Conservation (phyloP, 2,329 filamentous ascomycete genomes). For the Verticillium nubilum region DNA sequence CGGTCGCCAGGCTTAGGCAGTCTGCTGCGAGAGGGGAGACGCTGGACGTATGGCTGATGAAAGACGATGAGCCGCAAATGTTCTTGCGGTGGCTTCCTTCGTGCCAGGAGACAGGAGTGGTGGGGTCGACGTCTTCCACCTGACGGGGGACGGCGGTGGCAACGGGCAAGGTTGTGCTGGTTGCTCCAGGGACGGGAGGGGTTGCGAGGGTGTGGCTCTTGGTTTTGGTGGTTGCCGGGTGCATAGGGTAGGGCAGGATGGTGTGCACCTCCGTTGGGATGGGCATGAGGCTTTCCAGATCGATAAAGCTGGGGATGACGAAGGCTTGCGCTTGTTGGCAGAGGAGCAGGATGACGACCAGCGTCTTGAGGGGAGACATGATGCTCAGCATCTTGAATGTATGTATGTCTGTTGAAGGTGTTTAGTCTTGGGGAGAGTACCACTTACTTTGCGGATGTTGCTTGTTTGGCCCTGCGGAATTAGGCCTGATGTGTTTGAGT, state of each 20-base stretch:
- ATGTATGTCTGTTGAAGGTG: not conserved
- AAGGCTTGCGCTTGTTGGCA: not conserved
- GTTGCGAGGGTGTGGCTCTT: too few relatives aligned
- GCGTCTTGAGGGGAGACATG: not conserved
- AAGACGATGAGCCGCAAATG: not conserved
- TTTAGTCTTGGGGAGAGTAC: not conserved
- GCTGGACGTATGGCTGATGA: not conserved
- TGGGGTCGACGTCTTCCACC: not conserved
- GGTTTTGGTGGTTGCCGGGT: not conserved
- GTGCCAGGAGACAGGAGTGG: not conserved
- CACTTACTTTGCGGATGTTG: not conserved
- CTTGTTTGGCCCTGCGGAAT: too few relatives aligned
- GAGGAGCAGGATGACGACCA: not conserved
- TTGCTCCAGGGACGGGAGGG: too few relatives aligned
- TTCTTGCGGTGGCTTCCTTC: not conserved
- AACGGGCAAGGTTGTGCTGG: too few relatives aligned
- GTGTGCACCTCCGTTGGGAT: not conserved
- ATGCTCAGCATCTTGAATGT: not conserved
- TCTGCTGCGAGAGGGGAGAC: not conserved
- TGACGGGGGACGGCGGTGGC: not conserved
- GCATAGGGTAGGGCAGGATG: not conserved
- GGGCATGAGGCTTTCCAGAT: not conserved
- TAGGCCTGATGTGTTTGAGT: too few relatives aligned
- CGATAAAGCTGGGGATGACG: not conserved
- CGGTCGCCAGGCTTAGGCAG: not conserved